Evolutionary conservation across 345 rosid species (phyloP).

Genomic region (Cochlearia excelsa): DNA sequence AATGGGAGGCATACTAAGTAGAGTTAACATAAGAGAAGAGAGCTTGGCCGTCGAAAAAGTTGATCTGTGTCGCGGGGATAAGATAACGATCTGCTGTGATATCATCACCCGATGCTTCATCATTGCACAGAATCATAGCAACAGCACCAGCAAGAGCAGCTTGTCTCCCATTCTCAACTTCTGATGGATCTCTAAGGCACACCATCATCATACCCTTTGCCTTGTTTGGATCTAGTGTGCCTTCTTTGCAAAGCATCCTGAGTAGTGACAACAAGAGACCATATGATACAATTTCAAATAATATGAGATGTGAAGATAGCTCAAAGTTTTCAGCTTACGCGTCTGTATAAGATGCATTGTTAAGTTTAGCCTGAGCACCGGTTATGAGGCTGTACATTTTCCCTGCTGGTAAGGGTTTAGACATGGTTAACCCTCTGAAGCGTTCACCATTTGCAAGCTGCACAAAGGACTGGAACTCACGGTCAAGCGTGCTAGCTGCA

Average conservation of each 20-base stretch:
- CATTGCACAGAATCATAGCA: conserved; percentile 18
- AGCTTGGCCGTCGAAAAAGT: conserved; percentile 2
- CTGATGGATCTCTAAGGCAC: conserved; percentile 15
- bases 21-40: conserved; percentile 23
- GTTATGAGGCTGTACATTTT: conserved; percentile 12
- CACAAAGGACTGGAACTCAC: conserved; percentile 40
- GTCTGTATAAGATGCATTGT: conserved; percentile 9
- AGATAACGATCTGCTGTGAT: not conserved
- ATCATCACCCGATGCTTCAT: conserved; percentile 1
- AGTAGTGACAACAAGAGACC: not conserved
- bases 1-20: conserved; percentile 7
- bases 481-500: conserved; percentile 16
- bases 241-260: conserved; percentile 21
- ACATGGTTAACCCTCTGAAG: conserved; percentile 47
- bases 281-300: not conserved
- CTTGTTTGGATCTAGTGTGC: conserved; percentile 1
- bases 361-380: conserved; percentile 20
- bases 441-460: conserved; percentile 41
- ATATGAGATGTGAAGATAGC: not conserved
- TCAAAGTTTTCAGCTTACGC: conserved; percentile 11
- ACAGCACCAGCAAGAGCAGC: conserved; percentile 12
- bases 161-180: conserved; percentile 6
- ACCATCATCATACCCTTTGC: conserved; percentile 21
- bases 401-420: conserved; percentile 35
- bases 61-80: conserved; percentile 20